phyloP scores from a whole-genome alignment of 139 green algal genomes.

The Pseudopediastrum boryanum region DNA sequence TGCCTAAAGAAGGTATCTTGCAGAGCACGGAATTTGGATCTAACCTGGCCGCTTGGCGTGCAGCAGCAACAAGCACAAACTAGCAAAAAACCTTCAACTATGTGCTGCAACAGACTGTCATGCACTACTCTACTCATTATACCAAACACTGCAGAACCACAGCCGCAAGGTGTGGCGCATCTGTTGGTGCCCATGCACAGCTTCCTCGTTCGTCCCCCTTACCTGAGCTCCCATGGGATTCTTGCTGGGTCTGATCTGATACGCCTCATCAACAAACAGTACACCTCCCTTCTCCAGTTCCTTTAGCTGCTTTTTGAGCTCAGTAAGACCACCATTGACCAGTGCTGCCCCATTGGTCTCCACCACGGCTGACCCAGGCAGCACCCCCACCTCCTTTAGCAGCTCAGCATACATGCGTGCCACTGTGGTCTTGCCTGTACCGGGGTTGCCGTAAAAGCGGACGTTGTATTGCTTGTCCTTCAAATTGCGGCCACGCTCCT shows the following conservation, averaged over 20 bases:
- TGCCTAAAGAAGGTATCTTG: too few relatives aligned
- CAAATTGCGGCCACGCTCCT: conserved; percentile 29
- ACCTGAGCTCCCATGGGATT: conserved; percentile 53
- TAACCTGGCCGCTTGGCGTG: too few relatives aligned
- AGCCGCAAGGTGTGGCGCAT: too few relatives aligned
- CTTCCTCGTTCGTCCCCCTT: neutral
- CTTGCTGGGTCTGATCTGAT: conserved; percentile 59
- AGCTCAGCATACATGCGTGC: conserved; percentile 53
- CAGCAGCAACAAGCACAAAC: too few relatives aligned
- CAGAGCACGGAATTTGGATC: too few relatives aligned
- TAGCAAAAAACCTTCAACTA: too few relatives aligned
- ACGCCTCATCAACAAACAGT: conserved; percentile 61
- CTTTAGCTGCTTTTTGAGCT: conserved; percentile 50
- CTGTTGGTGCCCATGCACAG: too few relatives aligned
- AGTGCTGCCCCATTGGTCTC: conserved; percentile 54
- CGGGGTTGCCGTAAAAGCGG: conserved; percentile 59
- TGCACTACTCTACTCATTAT: too few relatives aligned
- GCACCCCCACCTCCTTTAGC: conserved; percentile 48
- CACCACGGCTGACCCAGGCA: conserved; percentile 36
- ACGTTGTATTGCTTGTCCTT: conserved; percentile 43
- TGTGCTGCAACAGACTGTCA: too few relatives aligned
- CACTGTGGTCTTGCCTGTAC: conserved; percentile 61
- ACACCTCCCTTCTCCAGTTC: conserved; percentile 53
- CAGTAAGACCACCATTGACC: conserved; percentile 30
- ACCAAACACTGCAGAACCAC: too few relatives aligned